phyloP scores from a whole-genome alignment of 805 yeast genomes.

The Candida methanosorbosa region DNA sequence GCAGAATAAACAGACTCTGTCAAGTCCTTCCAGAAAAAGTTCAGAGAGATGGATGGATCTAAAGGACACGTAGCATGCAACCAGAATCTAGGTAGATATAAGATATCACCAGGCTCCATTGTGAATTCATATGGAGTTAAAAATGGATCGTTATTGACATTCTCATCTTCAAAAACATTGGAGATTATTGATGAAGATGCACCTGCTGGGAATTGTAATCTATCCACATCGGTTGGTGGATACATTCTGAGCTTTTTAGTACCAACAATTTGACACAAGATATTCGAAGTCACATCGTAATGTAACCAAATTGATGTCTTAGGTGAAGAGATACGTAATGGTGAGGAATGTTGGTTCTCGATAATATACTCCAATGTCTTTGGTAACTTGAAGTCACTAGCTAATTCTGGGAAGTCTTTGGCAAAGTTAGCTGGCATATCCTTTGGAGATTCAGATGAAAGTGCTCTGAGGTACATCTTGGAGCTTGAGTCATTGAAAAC shows the following conservation, averaged over 20 bases:
- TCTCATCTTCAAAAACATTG: conserved; percentile 17
- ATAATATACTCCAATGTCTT: conserved; percentile 5
- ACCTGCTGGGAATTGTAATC: conserved; percentile 21
- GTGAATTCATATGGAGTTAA: conserved; percentile 20
- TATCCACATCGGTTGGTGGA: conserved; percentile 23
- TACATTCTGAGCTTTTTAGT: conserved; percentile 22
- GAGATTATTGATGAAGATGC: conserved; percentile 23
- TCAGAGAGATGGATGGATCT: conserved; percentile 22
- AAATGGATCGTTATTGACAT: conserved; percentile 3
- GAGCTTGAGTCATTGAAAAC: conserved; percentile 7
- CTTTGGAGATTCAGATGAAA: conserved; percentile 19
- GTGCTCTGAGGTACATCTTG: conserved; percentile 19
- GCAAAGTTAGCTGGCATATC: conserved; percentile 18
- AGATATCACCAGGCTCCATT: conserved; percentile 27
- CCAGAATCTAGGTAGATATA: conserved; percentile 29
- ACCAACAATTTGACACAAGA: conserved; percentile 26
- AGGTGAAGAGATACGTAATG: conserved; percentile 24
- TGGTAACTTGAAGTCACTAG: conserved; percentile 23
- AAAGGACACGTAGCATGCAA: conserved; percentile 26
- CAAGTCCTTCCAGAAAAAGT: conserved; percentile 26
- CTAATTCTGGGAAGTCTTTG: conserved; percentile 21
- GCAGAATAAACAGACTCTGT: conserved; percentile 14
- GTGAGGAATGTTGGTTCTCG: conserved; percentile 21
- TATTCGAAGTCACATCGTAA: conserved; percentile 27
- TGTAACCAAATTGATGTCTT: conserved; percentile 26